A percentile compares a stretch with the other conserved stretches of the same genome.
Evolutionary conservation across 257 asterid genomes (phyloP).

Genomic region (Sherardia arvensis): DNA sequence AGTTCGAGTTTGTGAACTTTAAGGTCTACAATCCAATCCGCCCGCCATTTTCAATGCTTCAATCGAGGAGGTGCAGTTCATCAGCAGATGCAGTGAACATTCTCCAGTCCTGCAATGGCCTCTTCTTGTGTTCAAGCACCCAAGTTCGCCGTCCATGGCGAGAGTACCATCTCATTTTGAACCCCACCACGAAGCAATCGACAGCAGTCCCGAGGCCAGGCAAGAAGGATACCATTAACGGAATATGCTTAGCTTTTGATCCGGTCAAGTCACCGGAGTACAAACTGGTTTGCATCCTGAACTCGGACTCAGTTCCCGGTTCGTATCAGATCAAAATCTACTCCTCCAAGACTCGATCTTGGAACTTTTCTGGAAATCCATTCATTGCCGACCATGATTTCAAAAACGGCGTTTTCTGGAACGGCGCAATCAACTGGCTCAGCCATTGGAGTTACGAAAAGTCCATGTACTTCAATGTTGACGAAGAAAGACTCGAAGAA

Average conservation of each 20-base stretch:
- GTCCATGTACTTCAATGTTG: conserved; percentile 19
- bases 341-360: conserved; percentile 23
- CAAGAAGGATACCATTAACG: neutral
- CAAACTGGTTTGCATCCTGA: conserved; percentile 16
- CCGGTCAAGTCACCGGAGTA: conserved; percentile 19
- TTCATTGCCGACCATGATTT: conserved; percentile 15
- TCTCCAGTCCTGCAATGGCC: conserved; percentile 28
- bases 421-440: conserved; percentile 24
- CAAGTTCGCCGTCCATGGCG: neutral
- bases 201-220: conserved; percentile 15
- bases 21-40: neutral
- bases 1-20: conserved; percentile 15
- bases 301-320: conserved; percentile 6
- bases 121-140: conserved; percentile 22
- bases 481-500: conserved; percentile 9
- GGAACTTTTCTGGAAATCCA: conserved; percentile 16
- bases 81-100: conserved; percentile 10
- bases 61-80: conserved; percentile 8
- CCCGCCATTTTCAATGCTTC: conserved; percentile 13
- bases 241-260: conserved; percentile 18
- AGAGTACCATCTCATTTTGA: conserved; percentile 12
- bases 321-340: conserved; percentile 21
- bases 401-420: conserved; percentile 20
- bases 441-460: neutral
- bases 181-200: conserved; percentile 23